phyloP scores from a whole-genome alignment of 2,329 filamentous ascomycete species.

The Fusarium brevicatenulatum region DNA sequence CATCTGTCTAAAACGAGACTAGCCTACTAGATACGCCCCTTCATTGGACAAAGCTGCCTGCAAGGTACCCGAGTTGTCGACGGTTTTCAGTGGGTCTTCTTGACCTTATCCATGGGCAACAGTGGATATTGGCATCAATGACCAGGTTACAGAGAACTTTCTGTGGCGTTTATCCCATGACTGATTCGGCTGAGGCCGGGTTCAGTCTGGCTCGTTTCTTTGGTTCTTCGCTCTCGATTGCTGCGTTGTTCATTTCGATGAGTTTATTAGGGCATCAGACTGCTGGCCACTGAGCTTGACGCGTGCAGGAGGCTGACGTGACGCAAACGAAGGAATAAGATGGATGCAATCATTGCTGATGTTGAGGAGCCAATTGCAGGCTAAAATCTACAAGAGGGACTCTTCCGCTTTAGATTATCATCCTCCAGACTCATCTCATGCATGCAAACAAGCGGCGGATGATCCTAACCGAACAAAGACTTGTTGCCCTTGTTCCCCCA shows the following conservation, averaged over 20 bases:
- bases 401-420: conserved; percentile 8
- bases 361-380: conserved; percentile 19
- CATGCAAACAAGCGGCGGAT: conserved; percentile 2
- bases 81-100: conserved; percentile 23
- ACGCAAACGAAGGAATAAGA: conserved; percentile 11
- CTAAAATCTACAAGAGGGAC: conserved; percentile 2
- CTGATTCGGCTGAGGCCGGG: conserved; percentile 20
- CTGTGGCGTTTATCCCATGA: conserved; percentile 35
- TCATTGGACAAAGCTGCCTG: conserved; percentile 35
- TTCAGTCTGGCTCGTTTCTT: conserved; percentile 18
- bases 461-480: conserved; percentile 29
- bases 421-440: conserved; percentile 1
- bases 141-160: conserved; percentile 4
- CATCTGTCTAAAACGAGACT: conserved; percentile 17
- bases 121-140: conserved; percentile 11
- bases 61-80: conserved; percentile 39
- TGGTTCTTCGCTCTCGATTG: conserved; percentile 13
- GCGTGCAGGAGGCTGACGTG: conserved; percentile 1
- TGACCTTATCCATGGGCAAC: conserved; percentile 3
- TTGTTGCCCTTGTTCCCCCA: conserved; percentile 23
- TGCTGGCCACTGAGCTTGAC: conserved; percentile 17
- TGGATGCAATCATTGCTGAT: conserved; percentile 6
- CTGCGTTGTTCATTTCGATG: conserved; percentile 27
- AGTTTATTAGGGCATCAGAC: background rate
- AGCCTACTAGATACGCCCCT: conserved; percentile 13